phyloP scores from a whole-genome alignment of 768 basidiomycete genomes.

The Phlegmacium glaucopus region DNA sequence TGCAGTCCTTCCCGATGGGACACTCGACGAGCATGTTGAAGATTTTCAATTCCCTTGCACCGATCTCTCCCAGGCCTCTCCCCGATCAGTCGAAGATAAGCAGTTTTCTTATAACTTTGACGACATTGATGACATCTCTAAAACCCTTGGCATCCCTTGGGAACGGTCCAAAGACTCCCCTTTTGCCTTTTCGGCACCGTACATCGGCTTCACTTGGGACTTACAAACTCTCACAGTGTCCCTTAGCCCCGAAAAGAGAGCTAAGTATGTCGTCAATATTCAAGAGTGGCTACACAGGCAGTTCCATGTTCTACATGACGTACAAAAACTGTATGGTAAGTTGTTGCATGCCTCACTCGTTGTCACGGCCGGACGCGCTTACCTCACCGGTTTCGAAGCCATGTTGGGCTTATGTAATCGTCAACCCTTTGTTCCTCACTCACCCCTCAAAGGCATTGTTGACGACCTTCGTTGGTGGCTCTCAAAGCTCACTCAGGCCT shows the following conservation, averaged over 20 bases:
- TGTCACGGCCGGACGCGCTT: too few relatives aligned
- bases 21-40: conserved; percentile 27
- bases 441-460: too few relatives aligned
- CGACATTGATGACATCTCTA: conserved; percentile 32
- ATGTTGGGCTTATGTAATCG: too few relatives aligned
- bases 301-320: too few relatives aligned
- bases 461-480: conserved; percentile 20
- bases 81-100: conserved; percentile 7
- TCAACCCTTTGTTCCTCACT: too few relatives aligned
- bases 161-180: conserved; percentile 11
- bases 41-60: conserved; percentile 15
- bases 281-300: too few relatives aligned
- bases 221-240: too few relatives aligned
- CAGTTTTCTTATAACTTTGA: conserved; percentile 1
- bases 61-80: conserved; percentile 20
- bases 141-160: conserved; percentile 19
- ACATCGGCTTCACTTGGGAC: background rate
- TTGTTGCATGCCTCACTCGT: too few relatives aligned
- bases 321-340: too few relatives aligned
- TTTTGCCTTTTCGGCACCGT: conserved; percentile 3
- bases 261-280: too few relatives aligned
- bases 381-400: too few relatives aligned
- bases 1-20: conserved; percentile 9
- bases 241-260: too few relatives aligned
- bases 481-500: conserved; percentile 32